Base-by-base conservation (phyloP, 2,329 filamentous ascomycete genomes). In the Aureobasidium melanogenum region DNA sequence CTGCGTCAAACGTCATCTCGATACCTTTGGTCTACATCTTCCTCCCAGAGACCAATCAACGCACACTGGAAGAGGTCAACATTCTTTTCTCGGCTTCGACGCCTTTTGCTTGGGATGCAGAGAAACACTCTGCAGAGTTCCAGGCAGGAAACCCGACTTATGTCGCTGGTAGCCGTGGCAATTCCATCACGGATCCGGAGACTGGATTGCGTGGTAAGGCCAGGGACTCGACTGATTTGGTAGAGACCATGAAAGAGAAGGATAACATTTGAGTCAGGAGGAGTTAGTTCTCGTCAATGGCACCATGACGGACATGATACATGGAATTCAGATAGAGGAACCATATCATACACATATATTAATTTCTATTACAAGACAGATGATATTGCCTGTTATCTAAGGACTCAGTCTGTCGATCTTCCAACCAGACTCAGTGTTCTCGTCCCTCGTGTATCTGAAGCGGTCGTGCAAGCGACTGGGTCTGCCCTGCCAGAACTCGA, bases 401-500 rank as follows among this genome's bases (percentile, higher is more conserved):
- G 89, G 89, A 70, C 88, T 92, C 72, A 92, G 72, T 68, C 89
- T 84, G 68, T 90, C 81, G 67, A 94, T 75, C 69, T 75, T 82
- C 88, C 88, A 92, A 67, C 74, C 76, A 47, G 41, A 48, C 3
- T 74, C 76, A 60, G 75, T 75, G 66, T 74, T 57, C 51, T 67
- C 66, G 54, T 83, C 80, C 72, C 83, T 85, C 61, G 85, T 84
- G 76, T 97, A 97, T 64, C 86, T 82, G 73, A 99, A 97, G 26
- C 94, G 87, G 79, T 99, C 94, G 76, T 99, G 94, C 74, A 99
- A 76, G 63, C 94, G 82, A 76, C 88, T 96, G 71, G 90, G 83
- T 68, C 94, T 83, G 2, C 94, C 94, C 79, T 97, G 92, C 84
- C 94, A 99, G 73, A 99, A 99, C 81, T 99, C 94, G 52, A 99